These are phyloP conservation scores for Dioscorea alata DNA, from an alignment of 106 monocot genomes.

Conservation along the genomic window DNA sequence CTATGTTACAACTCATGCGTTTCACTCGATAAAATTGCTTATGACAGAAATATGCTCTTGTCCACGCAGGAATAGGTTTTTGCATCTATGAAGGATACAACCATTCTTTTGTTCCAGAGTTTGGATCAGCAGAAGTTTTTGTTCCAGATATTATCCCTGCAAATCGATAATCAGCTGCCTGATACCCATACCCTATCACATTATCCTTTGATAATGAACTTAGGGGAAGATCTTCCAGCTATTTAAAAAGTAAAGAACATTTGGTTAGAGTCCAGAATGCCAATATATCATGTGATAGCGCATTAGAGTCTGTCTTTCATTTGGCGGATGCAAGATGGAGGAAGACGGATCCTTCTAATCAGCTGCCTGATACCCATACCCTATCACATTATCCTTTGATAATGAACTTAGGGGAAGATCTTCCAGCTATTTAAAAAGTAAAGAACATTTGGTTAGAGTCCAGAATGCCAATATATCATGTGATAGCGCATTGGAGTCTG, in stretches of 20 bases:
- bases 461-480: constrained; percentile 22
- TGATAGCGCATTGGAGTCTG: constrained; percentile 23
- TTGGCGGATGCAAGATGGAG: constrained; percentile 80
- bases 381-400: constrained; percentile 66
- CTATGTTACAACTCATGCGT: background rate
- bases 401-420: constrained; percentile 35
- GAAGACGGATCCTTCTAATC: constrained; percentile 46
- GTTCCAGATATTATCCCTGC: constrained; percentile 58
- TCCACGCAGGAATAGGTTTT: constrained; percentile 71
- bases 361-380: no score
- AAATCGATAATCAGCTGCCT: constrained; percentile 86
- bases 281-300: constrained; percentile 10
- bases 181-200: constrained; percentile 65
- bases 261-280: constrained; percentile 26
- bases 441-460: constrained; percentile 22
- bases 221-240: constrained; percentile 22
- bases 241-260: constrained; percentile 34
- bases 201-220: constrained; percentile 59
- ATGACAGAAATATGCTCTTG: background rate
- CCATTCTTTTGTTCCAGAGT: constrained; percentile 58
- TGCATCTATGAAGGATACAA: constrained; percentile 58
- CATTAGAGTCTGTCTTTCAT: constrained; percentile 32
- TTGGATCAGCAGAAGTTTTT: constrained; percentile 71
- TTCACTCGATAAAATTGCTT: background rate
- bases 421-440: constrained; percentile 22